These are phyloP conservation scores for Ganoderma lingzhi DNA, from an alignment of 1,284 basidiomycete genomes.

Conservation along the genomic window DNA sequence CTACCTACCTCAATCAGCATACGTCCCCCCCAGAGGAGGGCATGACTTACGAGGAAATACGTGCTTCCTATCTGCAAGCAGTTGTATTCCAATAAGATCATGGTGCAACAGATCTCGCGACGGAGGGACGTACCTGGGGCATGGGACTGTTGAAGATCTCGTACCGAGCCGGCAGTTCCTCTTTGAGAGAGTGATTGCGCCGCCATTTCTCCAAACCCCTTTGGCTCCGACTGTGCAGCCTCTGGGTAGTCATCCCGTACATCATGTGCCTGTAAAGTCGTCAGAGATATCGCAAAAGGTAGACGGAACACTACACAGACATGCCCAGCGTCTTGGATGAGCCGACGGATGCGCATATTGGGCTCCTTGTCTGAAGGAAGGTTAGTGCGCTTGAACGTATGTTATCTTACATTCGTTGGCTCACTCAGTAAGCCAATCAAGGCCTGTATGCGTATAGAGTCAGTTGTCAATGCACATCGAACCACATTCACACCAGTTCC, in stretches of 20 bases:
- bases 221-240: not conserved
- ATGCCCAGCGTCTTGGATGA: slow-evolving; percentile 1
- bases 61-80: not conserved
- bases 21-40: no score
- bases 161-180: not conserved
- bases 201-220: not conserved
- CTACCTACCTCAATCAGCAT: not conserved
- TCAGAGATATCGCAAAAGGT: not conserved
- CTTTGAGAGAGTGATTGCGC: no score
- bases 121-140: not conserved
- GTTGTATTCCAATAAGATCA: not conserved
- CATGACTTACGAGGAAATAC: slow-evolving; percentile 1
- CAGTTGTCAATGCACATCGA: not conserved
- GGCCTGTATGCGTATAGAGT: not conserved
- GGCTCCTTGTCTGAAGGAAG: not conserved
- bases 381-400: not conserved
- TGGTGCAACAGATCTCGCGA: not conserved
- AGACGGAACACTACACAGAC: not conserved
- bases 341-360: slow-evolving; percentile 4
- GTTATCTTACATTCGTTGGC: not conserved
- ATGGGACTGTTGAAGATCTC: not conserved
- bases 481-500: not conserved
- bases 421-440: slow-evolving; percentile 9
- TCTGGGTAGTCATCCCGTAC: not conserved
- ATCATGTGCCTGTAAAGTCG: not conserved